Conservation (phyloP, 2,329 filamentous ascomycete genomes). For the Sodiomyces alkalinus region DNA sequence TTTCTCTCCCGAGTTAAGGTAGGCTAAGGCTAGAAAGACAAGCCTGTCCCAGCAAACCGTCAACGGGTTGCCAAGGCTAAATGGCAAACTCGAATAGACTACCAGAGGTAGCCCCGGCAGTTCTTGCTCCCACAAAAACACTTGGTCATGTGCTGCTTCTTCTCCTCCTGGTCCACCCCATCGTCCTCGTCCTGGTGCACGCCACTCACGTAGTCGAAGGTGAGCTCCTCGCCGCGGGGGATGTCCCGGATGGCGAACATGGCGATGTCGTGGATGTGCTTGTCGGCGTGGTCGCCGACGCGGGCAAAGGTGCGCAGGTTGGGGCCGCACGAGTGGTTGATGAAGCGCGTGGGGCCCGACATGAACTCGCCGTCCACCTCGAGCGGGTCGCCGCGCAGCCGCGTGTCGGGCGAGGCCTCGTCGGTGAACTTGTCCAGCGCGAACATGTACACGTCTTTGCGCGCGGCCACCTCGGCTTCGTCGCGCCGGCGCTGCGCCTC, state of each 20-base stretch:
- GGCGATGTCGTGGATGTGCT: constrained; percentile 59
- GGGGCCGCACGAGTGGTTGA: constrained; percentile 70
- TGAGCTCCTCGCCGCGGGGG: constrained; percentile 50
- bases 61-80: too few relatives aligned
- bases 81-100: too few relatives aligned
- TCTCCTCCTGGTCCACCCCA: constrained; percentile 31
- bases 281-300: constrained; percentile 61
- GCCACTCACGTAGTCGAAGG: constrained; percentile 66
- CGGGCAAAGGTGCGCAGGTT: constrained; percentile 69
- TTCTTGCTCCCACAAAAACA: constrained; percentile 49
- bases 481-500: constrained; percentile 53
- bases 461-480: constrained; percentile 34
- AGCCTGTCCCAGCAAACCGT: too few relatives aligned
- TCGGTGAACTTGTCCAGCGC: constrained; percentile 67
- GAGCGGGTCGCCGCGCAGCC: constrained; percentile 38
- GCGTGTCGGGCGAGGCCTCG: constrained; percentile 35
- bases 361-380: constrained; percentile 60
- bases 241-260: constrained; percentile 61
- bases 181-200: constrained; percentile 34
- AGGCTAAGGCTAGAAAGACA: too few relatives aligned
- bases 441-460: constrained; percentile 70
- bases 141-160: constrained; percentile 34
- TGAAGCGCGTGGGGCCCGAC: constrained; percentile 65
- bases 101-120: constrained; percentile 60
- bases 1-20: too few relatives aligned